Evolutionary conservation across 1,284 basidiomycete species (phyloP).

Genomic region (Boletellus sp.): DNA sequence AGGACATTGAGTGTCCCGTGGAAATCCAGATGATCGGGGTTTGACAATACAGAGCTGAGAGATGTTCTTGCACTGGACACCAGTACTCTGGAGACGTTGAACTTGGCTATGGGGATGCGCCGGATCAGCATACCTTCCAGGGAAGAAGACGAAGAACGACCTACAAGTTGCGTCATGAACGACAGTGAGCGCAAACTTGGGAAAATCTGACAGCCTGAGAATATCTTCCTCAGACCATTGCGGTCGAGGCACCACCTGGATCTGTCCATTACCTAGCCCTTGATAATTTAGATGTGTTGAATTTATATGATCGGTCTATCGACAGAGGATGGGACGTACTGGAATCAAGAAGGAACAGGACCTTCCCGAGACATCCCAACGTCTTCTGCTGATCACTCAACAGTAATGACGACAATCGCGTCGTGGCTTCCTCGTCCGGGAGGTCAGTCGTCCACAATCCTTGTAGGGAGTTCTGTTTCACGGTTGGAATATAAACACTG

Average conservation of each 20-base stretch:
- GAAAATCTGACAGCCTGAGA: background rate
- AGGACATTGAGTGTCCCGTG: background rate
- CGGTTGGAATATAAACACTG: background rate
- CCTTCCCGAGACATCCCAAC: background rate
- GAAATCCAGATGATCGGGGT: background rate
- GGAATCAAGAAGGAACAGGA: constrained; percentile 6
- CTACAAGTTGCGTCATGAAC: constrained; percentile 1
- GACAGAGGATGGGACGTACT: background rate
- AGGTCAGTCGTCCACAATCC: background rate
- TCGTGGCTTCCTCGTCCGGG: background rate
- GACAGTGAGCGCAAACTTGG: constrained; percentile 6
- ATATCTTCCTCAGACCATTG: background rate
- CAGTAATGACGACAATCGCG: background rate
- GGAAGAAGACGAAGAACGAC: background rate
- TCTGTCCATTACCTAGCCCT: background rate
- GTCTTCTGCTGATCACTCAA: background rate
- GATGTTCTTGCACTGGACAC: background rate
- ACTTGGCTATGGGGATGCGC: background rate
- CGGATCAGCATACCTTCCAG: background rate
- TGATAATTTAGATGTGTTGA: background rate
- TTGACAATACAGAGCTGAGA: background rate
- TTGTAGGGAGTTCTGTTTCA: background rate
- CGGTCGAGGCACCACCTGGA: background rate
- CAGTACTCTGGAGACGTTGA: background rate
- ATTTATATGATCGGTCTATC: background rate